Base-by-base conservation (phyloP, 352 stramenopile species). In the Phytophthora quininea region DNA sequence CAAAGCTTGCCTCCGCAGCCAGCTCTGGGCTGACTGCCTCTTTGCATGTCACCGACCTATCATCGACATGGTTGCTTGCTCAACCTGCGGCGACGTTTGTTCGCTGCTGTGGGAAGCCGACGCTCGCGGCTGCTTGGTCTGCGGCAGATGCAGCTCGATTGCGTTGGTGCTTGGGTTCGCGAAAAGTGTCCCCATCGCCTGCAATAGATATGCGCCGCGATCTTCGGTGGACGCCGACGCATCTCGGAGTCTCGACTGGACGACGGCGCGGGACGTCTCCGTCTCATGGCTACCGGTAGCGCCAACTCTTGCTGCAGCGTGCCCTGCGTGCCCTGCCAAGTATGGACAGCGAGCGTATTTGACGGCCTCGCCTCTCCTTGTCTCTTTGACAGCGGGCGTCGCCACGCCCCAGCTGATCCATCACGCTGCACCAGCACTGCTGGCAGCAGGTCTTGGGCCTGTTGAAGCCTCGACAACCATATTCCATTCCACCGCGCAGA, bases 181-280 rank as follows among this genome's bases (percentile, higher is more conserved):
- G 29, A 40, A 40, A 40, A 40, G 35, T 40, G 35, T 40, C 35
- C 35, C 35, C 35, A 40, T 11, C 35, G 35, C 6, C 15, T 12
- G 10, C 43, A 49, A 49, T 24, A 49, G 43, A 12, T n/a, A 49
- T n/a, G 43, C 43, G 43, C 43, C 43, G 8, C 43, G 43, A 53
- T 33, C 30, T 19, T 19, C 6, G 47, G 7, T 38, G 30, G 19
- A 38, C 47, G 19, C 24, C 12, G 11, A 24, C 19, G 19, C 19
- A 24, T 24, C 19, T 24, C 19, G 19, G 19, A 24, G 19, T 24
- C 19, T 24, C 19, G 0, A 53, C 47, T 30, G 33, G 47, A 29
- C 47, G 33, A 53, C 47, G 37, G 2, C 15, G 35, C 35, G 6
- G 35, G 10, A 40, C 35, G 35, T 40, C 35, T 40, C 35, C 35